A percentile compares a stretch with the other conserved stretches of the same genome.
Evolutionary conservation across 2,329 filamentous ascomycete species (phyloP).

Genomic region (Aspergillus pseudoglaucus): DNA sequence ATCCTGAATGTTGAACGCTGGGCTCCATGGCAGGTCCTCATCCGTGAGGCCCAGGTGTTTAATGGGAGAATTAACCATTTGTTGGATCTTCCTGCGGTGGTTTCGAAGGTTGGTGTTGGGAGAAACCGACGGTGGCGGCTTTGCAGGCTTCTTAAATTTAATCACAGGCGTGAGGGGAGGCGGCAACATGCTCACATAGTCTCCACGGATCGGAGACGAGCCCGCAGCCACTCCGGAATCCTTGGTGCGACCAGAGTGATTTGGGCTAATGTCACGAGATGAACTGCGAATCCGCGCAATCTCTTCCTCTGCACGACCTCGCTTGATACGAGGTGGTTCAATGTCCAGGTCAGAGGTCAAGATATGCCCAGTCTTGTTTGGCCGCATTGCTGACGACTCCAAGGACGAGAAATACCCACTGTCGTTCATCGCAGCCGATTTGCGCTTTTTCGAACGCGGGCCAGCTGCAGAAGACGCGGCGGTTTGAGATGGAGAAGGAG

Average conservation of each 20-base stretch:
- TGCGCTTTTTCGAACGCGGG: slow-evolving; percentile 64
- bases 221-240: slow-evolving; percentile 39
- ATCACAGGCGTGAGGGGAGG: slow-evolving; percentile 77
- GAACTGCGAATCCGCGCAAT: slow-evolving; percentile 89
- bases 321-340: slow-evolving; percentile 73
- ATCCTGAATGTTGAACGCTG: slow-evolving; percentile 47
- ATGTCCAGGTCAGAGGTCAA: slow-evolving; percentile 68
- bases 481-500: slow-evolving; percentile 62
- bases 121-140: slow-evolving; percentile 70
- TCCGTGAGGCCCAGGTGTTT: slow-evolving; percentile 38
- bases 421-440: slow-evolving; percentile 75
- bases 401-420: slow-evolving; percentile 96
- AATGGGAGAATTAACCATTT: slow-evolving; percentile 73
- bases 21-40: slow-evolving; percentile 40
- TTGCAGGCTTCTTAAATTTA: slow-evolving; percentile 65
- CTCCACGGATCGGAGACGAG: slow-evolving; percentile 62
- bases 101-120: slow-evolving; percentile 87
- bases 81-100: slow-evolving; percentile 74
- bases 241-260: slow-evolving; percentile 40
- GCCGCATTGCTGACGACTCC: slow-evolving; percentile 79
- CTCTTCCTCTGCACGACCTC: slow-evolving; percentile 88
- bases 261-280: slow-evolving; percentile 79
- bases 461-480: slow-evolving; percentile 58
- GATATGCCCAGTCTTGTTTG: slow-evolving; percentile 57
- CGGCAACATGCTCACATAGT: slow-evolving; percentile 55